Conservation (phyloP, 768 basidiomycete species). For the Boletus bicolor region DNA sequence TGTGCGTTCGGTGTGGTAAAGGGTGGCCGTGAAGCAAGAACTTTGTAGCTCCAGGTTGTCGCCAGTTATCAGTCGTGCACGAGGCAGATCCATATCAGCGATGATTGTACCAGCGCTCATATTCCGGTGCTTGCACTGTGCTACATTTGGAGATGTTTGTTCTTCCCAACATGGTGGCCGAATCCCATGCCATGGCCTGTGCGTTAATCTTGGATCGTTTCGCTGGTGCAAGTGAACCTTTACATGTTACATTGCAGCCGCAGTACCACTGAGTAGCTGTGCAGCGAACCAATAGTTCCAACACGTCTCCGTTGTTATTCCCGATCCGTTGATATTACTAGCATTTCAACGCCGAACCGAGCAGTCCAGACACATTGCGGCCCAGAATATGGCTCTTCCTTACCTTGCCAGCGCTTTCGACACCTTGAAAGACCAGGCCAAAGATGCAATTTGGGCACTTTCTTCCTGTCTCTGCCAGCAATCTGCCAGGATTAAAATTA, state of each 20-base stretch:
- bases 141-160: slow-evolving; percentile 11
- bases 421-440: slow-evolving; percentile 66
- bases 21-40: neutral
- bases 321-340: neutral
- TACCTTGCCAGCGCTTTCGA: slow-evolving; percentile 45
- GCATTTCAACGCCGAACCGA: neutral
- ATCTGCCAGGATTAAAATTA: slow-evolving; percentile 89
- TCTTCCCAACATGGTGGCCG: neutral
- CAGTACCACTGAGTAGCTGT: slow-evolving; percentile 9
- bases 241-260: neutral
- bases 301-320: too few relatives aligned
- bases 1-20: slow-evolving; percentile 2
- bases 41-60: neutral
- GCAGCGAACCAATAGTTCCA: neutral
- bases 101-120: neutral
- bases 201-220: too few relatives aligned
- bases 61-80: slow-evolving; percentile 10
- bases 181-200: neutral
- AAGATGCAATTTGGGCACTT: slow-evolving; percentile 79
- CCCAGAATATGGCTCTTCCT: slow-evolving; percentile 27
- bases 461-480: slow-evolving; percentile 79
- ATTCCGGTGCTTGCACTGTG: neutral
- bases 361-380: neutral
- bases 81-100: slow-evolving; percentile 27
- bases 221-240: too few relatives aligned